Evolutionary conservation across 139 green algal species (phyloP).

Genomic region (Asterochloris erici): DNA sequence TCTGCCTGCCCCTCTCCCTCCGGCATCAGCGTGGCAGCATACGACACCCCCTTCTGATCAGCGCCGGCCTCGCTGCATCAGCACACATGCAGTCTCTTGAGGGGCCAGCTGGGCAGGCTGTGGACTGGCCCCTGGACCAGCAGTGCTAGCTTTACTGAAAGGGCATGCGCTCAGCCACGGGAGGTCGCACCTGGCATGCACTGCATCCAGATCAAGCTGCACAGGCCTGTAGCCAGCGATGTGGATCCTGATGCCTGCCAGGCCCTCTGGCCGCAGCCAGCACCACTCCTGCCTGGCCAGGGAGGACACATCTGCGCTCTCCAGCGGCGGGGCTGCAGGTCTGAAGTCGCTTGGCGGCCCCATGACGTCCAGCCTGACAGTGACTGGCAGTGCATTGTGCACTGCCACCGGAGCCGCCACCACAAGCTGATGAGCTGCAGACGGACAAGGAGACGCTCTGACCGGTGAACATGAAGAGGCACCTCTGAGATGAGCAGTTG

Average conservation of each 20-base stretch:
- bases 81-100: neutral
- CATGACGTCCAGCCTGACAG: slow-evolving; percentile 23
- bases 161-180: too few species aligned
- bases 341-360: neutral
- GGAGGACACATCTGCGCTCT: too few species aligned
- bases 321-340: too few species aligned
- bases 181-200: too few species aligned
- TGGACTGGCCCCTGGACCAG: neutral
- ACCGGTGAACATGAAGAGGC: too few species aligned
- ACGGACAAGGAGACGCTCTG: too few species aligned
- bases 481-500: too few species aligned
- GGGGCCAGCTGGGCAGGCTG: neutral
- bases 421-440: slow-evolving; percentile 42
- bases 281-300: too few species aligned
- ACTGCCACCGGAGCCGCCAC: slow-evolving; percentile 48
- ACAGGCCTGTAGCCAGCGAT: too few species aligned
- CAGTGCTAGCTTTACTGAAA: neutral
- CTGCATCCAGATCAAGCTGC: too few species aligned
- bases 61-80: neutral
- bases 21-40: neutral
- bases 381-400: slow-evolving; percentile 56
- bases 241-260: too few species aligned
- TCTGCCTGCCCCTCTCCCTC: neutral
- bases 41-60: neutral
- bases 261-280: too few species aligned